Conservation (phyloP, 768 basidiomycete species). For the Hericium coralloides region DNA sequence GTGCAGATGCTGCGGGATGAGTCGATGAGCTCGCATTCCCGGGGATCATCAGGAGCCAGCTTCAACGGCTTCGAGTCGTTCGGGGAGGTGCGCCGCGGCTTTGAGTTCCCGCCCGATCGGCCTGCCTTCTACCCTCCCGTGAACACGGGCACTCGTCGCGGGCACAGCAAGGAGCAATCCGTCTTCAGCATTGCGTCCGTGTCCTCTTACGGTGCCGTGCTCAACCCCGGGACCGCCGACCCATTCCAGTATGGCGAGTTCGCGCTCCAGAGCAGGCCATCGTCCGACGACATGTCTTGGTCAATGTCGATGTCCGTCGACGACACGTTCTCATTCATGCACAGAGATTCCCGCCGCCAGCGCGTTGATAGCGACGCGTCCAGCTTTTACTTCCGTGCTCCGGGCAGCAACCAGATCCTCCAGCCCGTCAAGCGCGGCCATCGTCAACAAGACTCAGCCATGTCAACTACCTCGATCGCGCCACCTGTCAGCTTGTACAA, state of each 20-base stretch:
- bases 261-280: conserved; percentile 41
- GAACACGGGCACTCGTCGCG: conserved; percentile 25
- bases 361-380: conserved; percentile 72
- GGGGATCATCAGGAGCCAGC: conserved; percentile 43
- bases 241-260: conserved; percentile 59
- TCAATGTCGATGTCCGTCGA: conserved; percentile 43
- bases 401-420: conserved; percentile 16
- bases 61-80: conserved; percentile 71
- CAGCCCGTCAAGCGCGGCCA: conserved; percentile 39
- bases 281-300: conserved; percentile 50
- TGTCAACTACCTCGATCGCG: conserved; percentile 44
- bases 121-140: conserved; percentile 59
- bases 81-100: conserved; percentile 69
- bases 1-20: conserved; percentile 13
- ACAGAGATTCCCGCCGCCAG: conserved; percentile 28
- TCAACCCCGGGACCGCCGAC: conserved; percentile 53
- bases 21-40: conserved; percentile 21
- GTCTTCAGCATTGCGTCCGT: conserved; percentile 69
- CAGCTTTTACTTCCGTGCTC: conserved; percentile 63
- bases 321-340: conserved; percentile 65
- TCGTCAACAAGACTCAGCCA: conserved; percentile 45
- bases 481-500: conserved; percentile 72
- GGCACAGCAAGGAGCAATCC: conserved; percentile 46
- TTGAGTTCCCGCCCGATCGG: conserved; percentile 58
- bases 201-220: conserved; percentile 66